Evolutionary conservation across 257 asterid species (phyloP).

Genomic region (Solanum pennellii): DNA sequence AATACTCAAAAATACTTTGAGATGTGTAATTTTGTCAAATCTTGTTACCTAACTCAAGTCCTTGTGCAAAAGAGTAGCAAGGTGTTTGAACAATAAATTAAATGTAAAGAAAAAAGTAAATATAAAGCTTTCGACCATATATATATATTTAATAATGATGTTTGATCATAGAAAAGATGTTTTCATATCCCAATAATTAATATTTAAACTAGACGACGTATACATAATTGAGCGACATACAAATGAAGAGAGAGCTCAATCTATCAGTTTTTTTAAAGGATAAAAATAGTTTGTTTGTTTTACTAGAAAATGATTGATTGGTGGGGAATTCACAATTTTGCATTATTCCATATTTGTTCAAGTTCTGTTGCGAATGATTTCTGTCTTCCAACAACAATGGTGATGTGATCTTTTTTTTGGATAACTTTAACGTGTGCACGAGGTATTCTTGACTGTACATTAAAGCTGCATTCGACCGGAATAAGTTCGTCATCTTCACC

Average conservation of each 20-base stretch:
- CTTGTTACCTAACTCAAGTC: neutral
- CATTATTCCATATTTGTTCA: constrained; percentile 63
- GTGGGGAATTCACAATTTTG: constrained; percentile 6
- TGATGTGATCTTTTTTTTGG: constrained; percentile 69
- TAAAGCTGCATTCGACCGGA: constrained; percentile 82
- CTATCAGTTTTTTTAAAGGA: neutral
- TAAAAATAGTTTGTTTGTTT: neutral
- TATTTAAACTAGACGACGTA: neutral
- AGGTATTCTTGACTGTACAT: constrained; percentile 47
- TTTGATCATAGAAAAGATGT: neutral
- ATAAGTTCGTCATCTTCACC: constrained; percentile 73
- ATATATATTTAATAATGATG: neutral
- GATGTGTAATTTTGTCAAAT: neutral
- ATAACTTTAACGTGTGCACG: constrained; percentile 59
- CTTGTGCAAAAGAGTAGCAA: neutral
- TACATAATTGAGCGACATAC: neutral
- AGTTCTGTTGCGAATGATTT: constrained; percentile 77
- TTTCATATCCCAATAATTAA: neutral
- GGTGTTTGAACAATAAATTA: neutral
- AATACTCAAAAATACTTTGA: too few relatives aligned
- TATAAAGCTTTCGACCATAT: neutral
- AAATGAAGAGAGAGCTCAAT: neutral
- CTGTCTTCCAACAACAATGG: constrained; percentile 88
- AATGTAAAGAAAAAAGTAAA: neutral
- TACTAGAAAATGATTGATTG: neutral